phyloP scores from a whole-genome alignment of 2,329 filamentous ascomycete species.

The Colletotrichum limetticola region DNA sequence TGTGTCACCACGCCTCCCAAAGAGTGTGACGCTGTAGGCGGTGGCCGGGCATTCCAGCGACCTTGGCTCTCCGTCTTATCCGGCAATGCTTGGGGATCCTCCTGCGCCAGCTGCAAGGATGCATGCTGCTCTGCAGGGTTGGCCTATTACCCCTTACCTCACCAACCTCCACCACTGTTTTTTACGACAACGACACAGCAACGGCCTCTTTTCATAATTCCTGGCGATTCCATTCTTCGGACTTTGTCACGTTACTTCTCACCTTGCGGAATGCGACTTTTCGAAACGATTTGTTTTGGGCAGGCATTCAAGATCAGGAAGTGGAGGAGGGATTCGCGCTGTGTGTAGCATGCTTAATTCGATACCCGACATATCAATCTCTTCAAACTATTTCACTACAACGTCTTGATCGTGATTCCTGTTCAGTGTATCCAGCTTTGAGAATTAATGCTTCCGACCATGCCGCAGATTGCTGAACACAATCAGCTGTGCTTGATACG shows the following conservation, averaged over 20 bases:
- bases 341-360: slow-evolving; percentile 34
- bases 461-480: not conserved
- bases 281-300: slow-evolving; percentile 17
- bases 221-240: slow-evolving; percentile 8
- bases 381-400: not conserved
- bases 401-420: not conserved
- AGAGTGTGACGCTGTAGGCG: not conserved
- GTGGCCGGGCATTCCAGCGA: slow-evolving; percentile 20
- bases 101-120: slow-evolving; percentile 2
- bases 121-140: slow-evolving; percentile 2
- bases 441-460: not conserved
- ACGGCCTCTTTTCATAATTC: slow-evolving; percentile 29
- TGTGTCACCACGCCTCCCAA: not conserved
- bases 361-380: slow-evolving; percentile 36
- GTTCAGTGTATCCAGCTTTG: not conserved
- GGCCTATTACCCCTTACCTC: not conserved
- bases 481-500: not conserved
- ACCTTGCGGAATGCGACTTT: slow-evolving; percentile 18
- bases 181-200: slow-evolving; percentile 30
- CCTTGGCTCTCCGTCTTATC: slow-evolving; percentile 25
- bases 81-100: slow-evolving; percentile 8
- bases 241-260: slow-evolving; percentile 11
- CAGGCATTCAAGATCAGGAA: not conserved
- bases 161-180: not conserved
- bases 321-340: slow-evolving; percentile 3